phyloP scores from a whole-genome alignment of 495 filamentous ascomycete genomes.

The Xylaria flabelliformis region DNA sequence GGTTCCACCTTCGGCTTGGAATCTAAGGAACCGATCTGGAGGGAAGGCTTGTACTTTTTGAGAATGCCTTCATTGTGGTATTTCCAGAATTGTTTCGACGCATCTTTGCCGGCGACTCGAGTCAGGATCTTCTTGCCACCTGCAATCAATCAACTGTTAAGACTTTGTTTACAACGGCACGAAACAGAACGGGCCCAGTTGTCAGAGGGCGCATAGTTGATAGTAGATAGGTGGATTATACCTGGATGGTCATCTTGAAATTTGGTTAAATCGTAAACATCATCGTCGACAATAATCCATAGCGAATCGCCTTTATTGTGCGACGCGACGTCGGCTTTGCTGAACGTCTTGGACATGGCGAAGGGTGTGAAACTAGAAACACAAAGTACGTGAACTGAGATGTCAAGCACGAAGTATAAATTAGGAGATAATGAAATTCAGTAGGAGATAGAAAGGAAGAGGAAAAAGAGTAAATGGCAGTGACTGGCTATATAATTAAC shows the following conservation, averaged over 20 bases:
- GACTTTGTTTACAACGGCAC: neutral
- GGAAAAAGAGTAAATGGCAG: neutral
- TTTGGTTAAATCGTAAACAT: constrained; percentile 95
- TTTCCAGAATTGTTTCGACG: constrained; percentile 99
- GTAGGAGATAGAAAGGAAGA: neutral
- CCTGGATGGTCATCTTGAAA: constrained; percentile 94
- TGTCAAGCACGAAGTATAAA: neutral
- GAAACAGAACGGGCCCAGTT: neutral
- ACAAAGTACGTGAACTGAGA: constrained; percentile 42
- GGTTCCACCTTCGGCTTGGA: constrained; percentile 70
- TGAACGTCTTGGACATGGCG: constrained; percentile 88
- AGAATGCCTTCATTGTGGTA: constrained; percentile 94
- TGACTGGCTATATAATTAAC: neutral
- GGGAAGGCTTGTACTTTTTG: constrained; percentile 89
- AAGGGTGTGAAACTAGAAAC: constrained; percentile 43
- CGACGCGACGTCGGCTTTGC: constrained; percentile 81
- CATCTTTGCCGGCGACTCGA: constrained; percentile 93
- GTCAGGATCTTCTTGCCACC: constrained; percentile 98
- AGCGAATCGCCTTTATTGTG: constrained; percentile 87
- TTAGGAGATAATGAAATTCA: neutral
- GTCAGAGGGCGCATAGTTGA: neutral
- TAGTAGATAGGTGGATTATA: constrained; percentile 41
- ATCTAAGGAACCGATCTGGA: constrained; percentile 90
- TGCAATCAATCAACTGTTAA: constrained; percentile 40
- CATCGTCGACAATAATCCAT: constrained; percentile 91